Percentiles rank a stretch among this genome's conserved stretches.
Evolutionary conservation across 2,329 filamentous ascomycete species (phyloP).

Genomic region (Neopestalotiopsis clavispora): DNA sequence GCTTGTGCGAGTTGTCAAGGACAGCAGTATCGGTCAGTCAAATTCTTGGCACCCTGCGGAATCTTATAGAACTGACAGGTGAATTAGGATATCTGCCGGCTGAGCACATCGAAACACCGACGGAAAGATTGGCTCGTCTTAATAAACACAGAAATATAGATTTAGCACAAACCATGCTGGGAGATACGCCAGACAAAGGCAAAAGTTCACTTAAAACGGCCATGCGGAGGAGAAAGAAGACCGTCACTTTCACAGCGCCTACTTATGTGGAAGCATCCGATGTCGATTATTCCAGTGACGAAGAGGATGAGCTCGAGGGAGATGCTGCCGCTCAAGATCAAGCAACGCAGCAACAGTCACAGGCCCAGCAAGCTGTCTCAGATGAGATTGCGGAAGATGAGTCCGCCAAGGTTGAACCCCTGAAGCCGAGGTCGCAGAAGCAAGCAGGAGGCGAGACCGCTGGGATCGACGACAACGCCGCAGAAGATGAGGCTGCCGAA

Average conservation of each 20-base stretch:
- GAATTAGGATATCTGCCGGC: conserved; percentile 85
- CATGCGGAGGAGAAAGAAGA: conserved; percentile 85
- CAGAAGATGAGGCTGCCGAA: conserved; percentile 33
- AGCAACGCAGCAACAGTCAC: conserved; percentile 35
- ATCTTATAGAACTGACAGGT: neutral
- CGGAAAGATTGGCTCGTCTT: conserved; percentile 86
- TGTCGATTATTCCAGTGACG: conserved; percentile 81
- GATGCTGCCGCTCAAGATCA: conserved; percentile 46
- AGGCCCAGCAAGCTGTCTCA: conserved; percentile 33
- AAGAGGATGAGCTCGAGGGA: conserved; percentile 70
- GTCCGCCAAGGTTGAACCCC: conserved; percentile 59
- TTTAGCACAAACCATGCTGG: conserved; percentile 67
- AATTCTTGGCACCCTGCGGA: neutral
- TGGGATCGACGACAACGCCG: conserved; percentile 40
- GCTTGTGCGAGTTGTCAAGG: conserved; percentile 95
- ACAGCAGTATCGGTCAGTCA: conserved; percentile 80
- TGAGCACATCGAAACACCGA: conserved; percentile 98
- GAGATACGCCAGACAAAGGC: conserved; percentile 73
- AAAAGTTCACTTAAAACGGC: conserved; percentile 84
- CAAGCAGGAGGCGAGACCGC: conserved; percentile 39
- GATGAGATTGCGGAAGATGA: conserved; percentile 51
- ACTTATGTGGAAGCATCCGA: conserved; percentile 90
- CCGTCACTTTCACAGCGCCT: conserved; percentile 81
- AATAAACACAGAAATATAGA: conserved; percentile 99
- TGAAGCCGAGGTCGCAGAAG: conserved; percentile 53